Percentiles rank a stretch among this genome's conserved stretches.
Conservation (phyloP, 129 eudicot species). For the Helichrysum umbraculigerum region DNA sequence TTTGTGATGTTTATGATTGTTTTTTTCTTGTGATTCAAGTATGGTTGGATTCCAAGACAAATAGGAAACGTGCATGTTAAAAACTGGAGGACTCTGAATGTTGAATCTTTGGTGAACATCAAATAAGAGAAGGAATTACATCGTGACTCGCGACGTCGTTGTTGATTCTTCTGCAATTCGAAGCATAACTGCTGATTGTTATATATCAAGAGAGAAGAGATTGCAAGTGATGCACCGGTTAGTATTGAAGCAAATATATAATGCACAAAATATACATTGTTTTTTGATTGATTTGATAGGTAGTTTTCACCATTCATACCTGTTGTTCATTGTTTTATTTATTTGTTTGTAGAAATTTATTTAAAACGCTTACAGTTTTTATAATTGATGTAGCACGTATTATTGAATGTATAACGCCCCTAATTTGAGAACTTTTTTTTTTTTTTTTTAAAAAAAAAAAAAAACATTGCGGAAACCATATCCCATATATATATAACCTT, state of each 20-base stretch:
- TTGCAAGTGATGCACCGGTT: neutral
- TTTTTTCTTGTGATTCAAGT: neutral
- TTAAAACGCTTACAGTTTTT: too few relatives aligned
- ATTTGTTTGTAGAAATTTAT: too few relatives aligned
- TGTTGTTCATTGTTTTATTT: too few relatives aligned
- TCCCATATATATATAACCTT: too few relatives aligned
- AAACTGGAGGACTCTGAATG: neutral
- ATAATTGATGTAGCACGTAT: too few relatives aligned
- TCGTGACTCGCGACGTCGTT: too few relatives aligned
- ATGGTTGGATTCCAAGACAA: neutral
- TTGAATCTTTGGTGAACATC: neutral
- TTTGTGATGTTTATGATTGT: neutral
- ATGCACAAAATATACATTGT: constrained; percentile 20
- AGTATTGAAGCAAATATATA: neutral
- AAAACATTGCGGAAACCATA: too few relatives aligned
- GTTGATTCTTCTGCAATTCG: constrained; percentile 7
- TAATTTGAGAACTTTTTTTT: too few relatives aligned
- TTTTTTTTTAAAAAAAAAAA: too few relatives aligned
- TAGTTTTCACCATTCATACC: too few relatives aligned
- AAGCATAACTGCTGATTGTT: constrained; percentile 7
- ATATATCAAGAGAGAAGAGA: neutral
- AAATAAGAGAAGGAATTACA: constrained; percentile 48
- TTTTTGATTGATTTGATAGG: neutral
- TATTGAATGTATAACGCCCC: too few relatives aligned
- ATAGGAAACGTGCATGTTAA: neutral